Conservation (phyloP, 257 asterid genomes). For the Paulownia fortunei region DNA sequence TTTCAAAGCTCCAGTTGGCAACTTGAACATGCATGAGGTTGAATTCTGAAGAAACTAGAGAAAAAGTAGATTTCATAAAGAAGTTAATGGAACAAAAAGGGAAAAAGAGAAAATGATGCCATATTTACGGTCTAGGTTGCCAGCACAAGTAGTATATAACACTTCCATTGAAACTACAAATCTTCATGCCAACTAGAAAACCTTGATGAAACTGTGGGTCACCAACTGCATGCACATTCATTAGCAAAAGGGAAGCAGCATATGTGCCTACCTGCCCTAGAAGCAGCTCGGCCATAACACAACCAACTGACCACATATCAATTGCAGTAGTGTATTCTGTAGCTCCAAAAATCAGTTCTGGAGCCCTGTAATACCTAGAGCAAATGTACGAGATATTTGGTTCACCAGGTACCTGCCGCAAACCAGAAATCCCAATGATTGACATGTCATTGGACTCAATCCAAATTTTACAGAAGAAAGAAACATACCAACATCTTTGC, state of each 20-base stretch:
- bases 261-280: slow-evolving; percentile 65
- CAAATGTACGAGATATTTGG: slow-evolving; percentile 92
- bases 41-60: too few relatives aligned
- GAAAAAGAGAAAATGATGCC: background rate
- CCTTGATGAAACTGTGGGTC: background rate
- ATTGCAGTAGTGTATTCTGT: slow-evolving; percentile 89
- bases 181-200: background rate
- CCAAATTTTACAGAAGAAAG: background rate
- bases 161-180: background rate
- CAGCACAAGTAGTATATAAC: too few relatives aligned
- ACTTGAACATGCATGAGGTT: too few relatives aligned
- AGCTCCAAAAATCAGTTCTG: slow-evolving; percentile 93
- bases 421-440: slow-evolving; percentile 2
- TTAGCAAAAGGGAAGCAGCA: background rate
- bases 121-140: too few relatives aligned
- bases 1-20: too few relatives aligned
- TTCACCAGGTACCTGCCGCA: slow-evolving; percentile 82
- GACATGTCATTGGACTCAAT: background rate
- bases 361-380: slow-evolving; percentile 94
- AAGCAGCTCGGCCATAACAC: slow-evolving; percentile 93
- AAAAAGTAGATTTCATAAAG: background rate
- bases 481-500: slow-evolving; percentile 72
- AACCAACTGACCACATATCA: slow-evolving; percentile 96
- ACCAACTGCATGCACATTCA: background rate
- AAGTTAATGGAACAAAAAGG: background rate